A percentile compares a stretch with the other conserved stretches of the same genome.
Conservation (phyloP, 2,329 filamentous ascomycete genomes). For the Aspergillus caelatus region DNA sequence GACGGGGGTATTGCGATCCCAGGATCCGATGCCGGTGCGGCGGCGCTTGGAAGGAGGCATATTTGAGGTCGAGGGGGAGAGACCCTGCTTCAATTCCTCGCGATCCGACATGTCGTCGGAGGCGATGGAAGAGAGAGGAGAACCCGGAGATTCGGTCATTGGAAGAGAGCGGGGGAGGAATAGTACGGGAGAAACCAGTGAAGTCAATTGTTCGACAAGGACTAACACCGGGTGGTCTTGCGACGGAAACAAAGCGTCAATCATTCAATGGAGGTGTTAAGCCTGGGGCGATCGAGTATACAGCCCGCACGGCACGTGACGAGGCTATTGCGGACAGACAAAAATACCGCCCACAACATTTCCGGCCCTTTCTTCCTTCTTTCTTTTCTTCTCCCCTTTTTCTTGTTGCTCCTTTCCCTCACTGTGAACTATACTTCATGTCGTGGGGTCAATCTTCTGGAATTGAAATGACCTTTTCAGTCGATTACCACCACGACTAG, state of each 20-base stretch:
- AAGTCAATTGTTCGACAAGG: background rate
- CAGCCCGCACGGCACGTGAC: constrained; percentile 25
- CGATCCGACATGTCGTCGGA: constrained; percentile 61
- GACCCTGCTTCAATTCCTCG: constrained; percentile 59
- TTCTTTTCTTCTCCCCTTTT: constrained; percentile 14
- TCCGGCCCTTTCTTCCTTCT: constrained; percentile 10
- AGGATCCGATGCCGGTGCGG: constrained; percentile 47
- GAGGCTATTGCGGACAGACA: constrained; percentile 20
- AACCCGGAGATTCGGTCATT: constrained; percentile 61
- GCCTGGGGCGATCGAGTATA: constrained; percentile 25
- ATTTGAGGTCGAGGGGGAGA: constrained; percentile 47
- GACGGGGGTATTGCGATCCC: constrained; percentile 55
- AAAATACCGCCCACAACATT: constrained; percentile 6
- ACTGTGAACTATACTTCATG: too few species aligned
- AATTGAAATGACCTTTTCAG: background rate
- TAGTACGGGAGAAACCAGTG: constrained; percentile 1
- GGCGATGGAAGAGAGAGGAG: constrained; percentile 66
- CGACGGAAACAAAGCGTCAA: constrained; percentile 9
- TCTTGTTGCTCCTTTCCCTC: background rate
- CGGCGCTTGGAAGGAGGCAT: constrained; percentile 54
- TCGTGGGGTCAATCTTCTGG: background rate
- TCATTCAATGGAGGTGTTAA: background rate
- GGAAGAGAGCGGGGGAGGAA: constrained; percentile 13
- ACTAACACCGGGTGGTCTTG: background rate
- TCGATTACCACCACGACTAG: background rate